A percentile compares a stretch with the other conserved stretches of the same genome.
Conservation (phyloP, 306 rosid genomes). For the Cucumis melo region DNA sequence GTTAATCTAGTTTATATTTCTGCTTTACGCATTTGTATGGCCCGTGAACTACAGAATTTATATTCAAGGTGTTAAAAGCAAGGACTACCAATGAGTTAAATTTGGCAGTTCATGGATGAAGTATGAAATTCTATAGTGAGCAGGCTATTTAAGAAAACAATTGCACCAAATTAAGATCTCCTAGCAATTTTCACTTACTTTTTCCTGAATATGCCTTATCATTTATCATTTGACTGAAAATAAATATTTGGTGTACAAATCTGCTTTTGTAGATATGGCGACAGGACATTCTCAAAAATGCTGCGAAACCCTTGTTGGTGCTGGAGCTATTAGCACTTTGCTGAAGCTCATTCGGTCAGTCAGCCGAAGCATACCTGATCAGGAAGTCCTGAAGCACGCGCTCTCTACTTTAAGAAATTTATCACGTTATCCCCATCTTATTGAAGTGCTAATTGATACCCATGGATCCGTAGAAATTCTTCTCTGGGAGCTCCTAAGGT, state of each 20-base stretch:
- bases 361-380: slow-evolving; percentile 89
- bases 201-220: neutral
- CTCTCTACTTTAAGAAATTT: slow-evolving; percentile 75
- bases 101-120: neutral
- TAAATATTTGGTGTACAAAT: neutral
- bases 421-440: slow-evolving; percentile 63
- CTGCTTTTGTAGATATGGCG: slow-evolving; percentile 42
- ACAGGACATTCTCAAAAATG: slow-evolving; percentile 77
- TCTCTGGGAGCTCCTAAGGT: slow-evolving; percentile 63
- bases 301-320: slow-evolving; percentile 79
- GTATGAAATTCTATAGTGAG: neutral
- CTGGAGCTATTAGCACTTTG: slow-evolving; percentile 61
- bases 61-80: neutral
- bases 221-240: neutral
- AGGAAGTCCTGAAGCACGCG: slow-evolving; percentile 59
- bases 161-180: neutral
- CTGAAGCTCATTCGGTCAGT: slow-evolving; percentile 58
- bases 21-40: neutral
- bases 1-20: neutral
- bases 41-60: neutral
- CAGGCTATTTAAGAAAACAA: neutral
- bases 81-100: neutral
- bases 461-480: slow-evolving; percentile 41
- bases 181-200: neutral
- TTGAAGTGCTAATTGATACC: slow-evolving; percentile 40